These are phyloP conservation scores for Biscogniauxia marginata DNA, from an alignment of 2,329 filamentous ascomycete species.

Conservation along the genomic window DNA sequence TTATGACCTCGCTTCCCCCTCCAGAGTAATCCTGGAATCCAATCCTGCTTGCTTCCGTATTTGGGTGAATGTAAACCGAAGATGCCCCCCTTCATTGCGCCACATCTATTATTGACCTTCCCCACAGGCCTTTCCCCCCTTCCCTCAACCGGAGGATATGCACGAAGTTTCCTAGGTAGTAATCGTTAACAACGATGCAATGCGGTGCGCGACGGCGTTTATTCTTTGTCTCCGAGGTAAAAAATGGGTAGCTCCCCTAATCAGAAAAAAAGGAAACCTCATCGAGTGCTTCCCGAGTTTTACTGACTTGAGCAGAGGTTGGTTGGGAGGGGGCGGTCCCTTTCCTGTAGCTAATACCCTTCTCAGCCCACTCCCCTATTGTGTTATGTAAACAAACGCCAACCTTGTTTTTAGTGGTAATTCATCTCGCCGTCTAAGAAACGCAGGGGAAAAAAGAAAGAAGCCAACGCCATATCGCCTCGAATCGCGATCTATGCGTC, in stretches of 20 bases:
- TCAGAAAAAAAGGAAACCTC: not conserved
- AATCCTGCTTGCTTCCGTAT: not conserved
- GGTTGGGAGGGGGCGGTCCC: not conserved
- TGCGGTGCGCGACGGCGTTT: not conserved
- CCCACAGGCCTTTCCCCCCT: not conserved
- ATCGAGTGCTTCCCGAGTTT: not conserved
- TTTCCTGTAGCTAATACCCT: not conserved
- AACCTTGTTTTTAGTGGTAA: not conserved
- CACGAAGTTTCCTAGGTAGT: not conserved
- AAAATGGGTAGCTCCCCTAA: not conserved
- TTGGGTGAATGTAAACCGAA: not conserved
- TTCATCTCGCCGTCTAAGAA: not conserved
- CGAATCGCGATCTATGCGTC: constrained; percentile 1
- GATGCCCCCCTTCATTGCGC: not conserved
- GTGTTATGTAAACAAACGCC: not conserved
- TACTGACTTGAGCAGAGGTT: not conserved
- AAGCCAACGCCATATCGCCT: constrained; percentile 1
- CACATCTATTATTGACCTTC: not conserved
- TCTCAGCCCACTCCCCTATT: not conserved
- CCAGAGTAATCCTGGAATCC: not conserved
- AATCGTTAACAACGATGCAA: not conserved
- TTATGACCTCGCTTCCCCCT: not conserved
- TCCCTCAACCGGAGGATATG: not conserved
- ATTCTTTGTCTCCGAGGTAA: too few relatives aligned
- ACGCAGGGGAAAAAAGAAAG: not conserved